Evolutionary conservation across 441 rosid species (phyloP).

Genomic region (Manihot esculenta): DNA sequence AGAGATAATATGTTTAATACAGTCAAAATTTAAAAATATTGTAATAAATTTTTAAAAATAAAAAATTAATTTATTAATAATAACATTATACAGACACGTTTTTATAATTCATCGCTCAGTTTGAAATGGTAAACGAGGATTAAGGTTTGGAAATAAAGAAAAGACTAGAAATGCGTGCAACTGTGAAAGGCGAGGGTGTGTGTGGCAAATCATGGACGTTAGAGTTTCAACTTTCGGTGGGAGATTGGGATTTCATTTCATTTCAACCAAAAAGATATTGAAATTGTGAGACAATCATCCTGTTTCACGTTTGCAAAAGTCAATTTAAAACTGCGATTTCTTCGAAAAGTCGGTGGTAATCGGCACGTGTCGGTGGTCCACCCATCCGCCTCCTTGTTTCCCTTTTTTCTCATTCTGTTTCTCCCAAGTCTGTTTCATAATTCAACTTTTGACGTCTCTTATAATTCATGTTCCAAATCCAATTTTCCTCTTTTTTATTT

Average conservation of each 20-base stretch:
- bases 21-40: too few relatives aligned
- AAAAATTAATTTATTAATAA: too few relatives aligned
- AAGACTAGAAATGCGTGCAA: too few relatives aligned
- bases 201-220: not conserved
- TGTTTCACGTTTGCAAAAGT: not conserved
- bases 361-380: constrained; percentile 67
- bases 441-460: constrained; percentile 15
- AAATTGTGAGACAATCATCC: too few relatives aligned
- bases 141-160: too few relatives aligned
- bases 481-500: too few relatives aligned
- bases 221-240: constrained; percentile 41
- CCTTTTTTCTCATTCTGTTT: constrained; percentile 34
- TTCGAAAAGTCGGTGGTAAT: constrained; percentile 55
- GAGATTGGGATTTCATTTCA: not conserved
- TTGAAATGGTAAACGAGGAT: too few relatives aligned
- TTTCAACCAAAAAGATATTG: constrained; percentile 26
- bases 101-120: too few relatives aligned
- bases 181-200: not conserved
- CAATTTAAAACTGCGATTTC: constrained; percentile 32
- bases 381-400: constrained; percentile 20
- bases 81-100: too few relatives aligned
- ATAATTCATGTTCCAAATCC: too few relatives aligned
- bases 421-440: constrained; percentile 54
- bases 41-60: too few relatives aligned
- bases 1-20: too few relatives aligned